phyloP scores from a whole-genome alignment of 306 rosid species.

The Quercus engelmannii region DNA sequence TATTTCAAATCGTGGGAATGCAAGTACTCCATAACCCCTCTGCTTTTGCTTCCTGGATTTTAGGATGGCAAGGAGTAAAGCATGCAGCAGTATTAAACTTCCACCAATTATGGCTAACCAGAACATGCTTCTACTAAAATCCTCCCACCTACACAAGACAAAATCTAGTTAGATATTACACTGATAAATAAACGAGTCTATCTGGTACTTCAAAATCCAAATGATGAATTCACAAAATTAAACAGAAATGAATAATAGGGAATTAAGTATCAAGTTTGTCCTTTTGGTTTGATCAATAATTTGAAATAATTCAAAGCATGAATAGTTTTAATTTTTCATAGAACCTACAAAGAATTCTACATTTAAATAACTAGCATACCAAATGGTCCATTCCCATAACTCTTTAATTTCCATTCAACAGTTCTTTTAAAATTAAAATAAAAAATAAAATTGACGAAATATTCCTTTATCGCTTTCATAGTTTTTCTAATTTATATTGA shows the following conservation, averaged over 20 bases:
- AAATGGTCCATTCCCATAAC: neutral
- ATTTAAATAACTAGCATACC: neutral
- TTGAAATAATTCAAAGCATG: neutral
- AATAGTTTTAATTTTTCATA: neutral
- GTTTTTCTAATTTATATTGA: neutral
- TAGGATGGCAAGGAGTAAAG: conserved; percentile 53
- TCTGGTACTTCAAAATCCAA: neutral
- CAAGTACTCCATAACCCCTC: conserved; percentile 63
- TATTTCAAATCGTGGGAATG: conserved; percentile 81
- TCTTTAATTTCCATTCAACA: neutral
- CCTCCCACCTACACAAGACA: conserved; percentile 61
- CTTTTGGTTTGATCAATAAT: neutral
- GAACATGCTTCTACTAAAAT: conserved; percentile 69
- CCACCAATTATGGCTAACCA: conserved; percentile 78
- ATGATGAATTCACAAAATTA: neutral
- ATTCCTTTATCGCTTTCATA: neutral
- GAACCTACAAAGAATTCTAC: neutral
- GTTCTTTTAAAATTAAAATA: no score
- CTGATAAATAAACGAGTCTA: neutral
- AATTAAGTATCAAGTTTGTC: neutral
- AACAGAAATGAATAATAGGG: neutral
- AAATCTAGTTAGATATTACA: neutral
- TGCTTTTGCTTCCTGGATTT: conserved; percentile 48
- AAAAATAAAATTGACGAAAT: neutral
- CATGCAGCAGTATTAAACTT: conserved; percentile 58